phyloP scores from a whole-genome alignment of 305 asterid species.

The Fraxinus angustifolia region DNA sequence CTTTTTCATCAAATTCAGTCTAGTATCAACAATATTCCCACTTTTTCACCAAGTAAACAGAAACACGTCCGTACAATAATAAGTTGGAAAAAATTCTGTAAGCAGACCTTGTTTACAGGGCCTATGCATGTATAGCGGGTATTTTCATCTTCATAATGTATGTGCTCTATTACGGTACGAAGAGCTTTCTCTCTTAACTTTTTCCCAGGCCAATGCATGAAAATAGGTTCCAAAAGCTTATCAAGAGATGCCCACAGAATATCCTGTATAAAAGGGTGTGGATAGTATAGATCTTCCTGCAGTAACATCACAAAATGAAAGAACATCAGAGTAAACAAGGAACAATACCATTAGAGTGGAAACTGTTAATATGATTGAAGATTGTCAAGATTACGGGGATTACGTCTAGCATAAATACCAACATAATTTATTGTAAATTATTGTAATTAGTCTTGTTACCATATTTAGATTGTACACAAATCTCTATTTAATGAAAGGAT shows the following conservation, averaged over 20 bases:
- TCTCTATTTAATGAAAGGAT: too few species aligned
- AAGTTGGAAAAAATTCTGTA: not conserved
- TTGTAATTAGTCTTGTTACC: too few species aligned
- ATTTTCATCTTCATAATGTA: constrained; percentile 97
- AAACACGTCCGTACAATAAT: not conserved
- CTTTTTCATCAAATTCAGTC: constrained; percentile 5
- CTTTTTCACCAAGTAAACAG: not conserved
- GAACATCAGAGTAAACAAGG: not conserved
- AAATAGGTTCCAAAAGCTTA: constrained; percentile 77
- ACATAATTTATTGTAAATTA: too few species aligned
- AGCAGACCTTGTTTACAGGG: constrained; percentile 89
- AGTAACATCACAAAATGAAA: constrained; percentile 22
- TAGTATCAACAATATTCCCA: not conserved
- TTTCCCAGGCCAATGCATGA: constrained; percentile 95
- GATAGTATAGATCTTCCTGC: constrained; percentile 99
- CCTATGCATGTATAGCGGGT: constrained; percentile 95
- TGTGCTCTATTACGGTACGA: constrained; percentile 71
- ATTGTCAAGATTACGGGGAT: too few species aligned
- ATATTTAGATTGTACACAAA: too few species aligned
- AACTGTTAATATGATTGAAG: too few species aligned
- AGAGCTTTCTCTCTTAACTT: constrained; percentile 81
- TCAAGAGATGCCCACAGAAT: constrained; percentile 89
- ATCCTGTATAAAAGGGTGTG: constrained; percentile 90
- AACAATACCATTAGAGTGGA: not conserved
- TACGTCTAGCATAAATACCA: too few species aligned